Conservation (phyloP, 2,329 filamentous ascomycete species). For the Ilyonectria sp. region DNA sequence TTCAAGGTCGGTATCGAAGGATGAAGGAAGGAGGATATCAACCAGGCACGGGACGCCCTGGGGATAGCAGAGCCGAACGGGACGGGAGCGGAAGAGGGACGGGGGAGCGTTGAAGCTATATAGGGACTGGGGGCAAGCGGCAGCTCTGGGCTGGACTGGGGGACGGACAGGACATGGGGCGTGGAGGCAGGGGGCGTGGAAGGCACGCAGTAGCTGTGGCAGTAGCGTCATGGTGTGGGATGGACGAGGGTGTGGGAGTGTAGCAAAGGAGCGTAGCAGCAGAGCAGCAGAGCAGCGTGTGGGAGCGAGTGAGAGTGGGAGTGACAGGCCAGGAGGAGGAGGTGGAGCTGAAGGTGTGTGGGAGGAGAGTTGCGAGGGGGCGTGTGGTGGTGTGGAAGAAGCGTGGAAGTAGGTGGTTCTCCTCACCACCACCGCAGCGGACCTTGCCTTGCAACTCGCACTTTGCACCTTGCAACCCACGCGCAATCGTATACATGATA, state of each 20-base stretch:
- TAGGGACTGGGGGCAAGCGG: conserved; percentile 45
- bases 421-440: neutral
- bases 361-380: neutral
- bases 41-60: conserved; percentile 47
- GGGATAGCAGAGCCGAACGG: conserved; percentile 38
- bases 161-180: conserved; percentile 32
- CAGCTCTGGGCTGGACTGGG: conserved; percentile 28
- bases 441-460: neutral
- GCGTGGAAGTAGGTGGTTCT: neutral
- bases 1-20: conserved; percentile 33
- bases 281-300: neutral
- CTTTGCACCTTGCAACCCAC: neutral
- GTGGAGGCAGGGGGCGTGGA: conserved; percentile 30
- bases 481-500: conserved; percentile 1
- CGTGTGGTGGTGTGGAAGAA: conserved; percentile 2
- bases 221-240: conserved; percentile 39
- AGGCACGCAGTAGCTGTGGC: neutral
- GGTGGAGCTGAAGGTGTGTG: conserved; percentile 34
- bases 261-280: neutral
- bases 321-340: conserved; percentile 16
- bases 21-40: conserved; percentile 33
- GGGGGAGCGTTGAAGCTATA: conserved; percentile 48
- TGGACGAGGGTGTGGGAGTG: conserved; percentile 25
- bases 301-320: neutral
- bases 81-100: conserved; percentile 34